These are phyloP conservation scores for Ambispora gerdemannii DNA, from an alignment of 192 early-diverging fungal species.

Conservation along the genomic window DNA sequence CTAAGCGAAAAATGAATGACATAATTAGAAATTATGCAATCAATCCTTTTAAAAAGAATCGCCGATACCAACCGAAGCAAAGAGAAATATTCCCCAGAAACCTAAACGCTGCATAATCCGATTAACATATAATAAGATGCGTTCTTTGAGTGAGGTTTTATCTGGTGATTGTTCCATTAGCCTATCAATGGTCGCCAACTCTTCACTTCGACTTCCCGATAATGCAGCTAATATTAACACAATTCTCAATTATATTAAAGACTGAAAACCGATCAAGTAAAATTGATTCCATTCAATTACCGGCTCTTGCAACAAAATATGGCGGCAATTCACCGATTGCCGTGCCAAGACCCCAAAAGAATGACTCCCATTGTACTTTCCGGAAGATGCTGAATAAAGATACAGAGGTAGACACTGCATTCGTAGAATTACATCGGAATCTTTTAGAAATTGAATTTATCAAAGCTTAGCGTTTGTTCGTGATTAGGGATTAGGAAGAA, in stretches of 20 bases:
- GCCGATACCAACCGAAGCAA: constrained; percentile 68
- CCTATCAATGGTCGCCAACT: constrained; percentile 44
- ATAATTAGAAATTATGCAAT: not conserved
- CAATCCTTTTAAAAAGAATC: constrained; percentile 9
- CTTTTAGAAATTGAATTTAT: constrained; percentile 17
- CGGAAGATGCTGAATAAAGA: constrained; percentile 61
- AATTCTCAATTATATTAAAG: not conserved
- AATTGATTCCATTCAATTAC: constrained; percentile 35
- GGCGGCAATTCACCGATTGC: constrained; percentile 93
- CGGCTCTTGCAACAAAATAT: constrained; percentile 89
- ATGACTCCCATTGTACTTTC: constrained; percentile 74
- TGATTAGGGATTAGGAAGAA: constrained; percentile 6
- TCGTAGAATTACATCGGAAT: constrained; percentile 37
- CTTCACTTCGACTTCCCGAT: constrained; percentile 50
- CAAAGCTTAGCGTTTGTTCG: not conserved
- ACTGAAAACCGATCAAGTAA: not conserved
- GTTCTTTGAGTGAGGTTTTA: constrained; percentile 64
- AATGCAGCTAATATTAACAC: constrained; percentile 41
- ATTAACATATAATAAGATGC: constrained; percentile 64
- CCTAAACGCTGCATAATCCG: constrained; percentile 71
- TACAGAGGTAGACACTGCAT: constrained; percentile 33
- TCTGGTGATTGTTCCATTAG: constrained; percentile 47
- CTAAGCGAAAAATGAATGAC: constrained; percentile 32
- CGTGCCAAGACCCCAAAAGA: constrained; percentile 93
- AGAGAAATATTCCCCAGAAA: constrained; percentile 87